Percentiles rank a stretch among this genome's conserved stretches.
Conservation (phyloP, 805 yeast species). For the Metschnikowia baotianmanensis region DNA sequence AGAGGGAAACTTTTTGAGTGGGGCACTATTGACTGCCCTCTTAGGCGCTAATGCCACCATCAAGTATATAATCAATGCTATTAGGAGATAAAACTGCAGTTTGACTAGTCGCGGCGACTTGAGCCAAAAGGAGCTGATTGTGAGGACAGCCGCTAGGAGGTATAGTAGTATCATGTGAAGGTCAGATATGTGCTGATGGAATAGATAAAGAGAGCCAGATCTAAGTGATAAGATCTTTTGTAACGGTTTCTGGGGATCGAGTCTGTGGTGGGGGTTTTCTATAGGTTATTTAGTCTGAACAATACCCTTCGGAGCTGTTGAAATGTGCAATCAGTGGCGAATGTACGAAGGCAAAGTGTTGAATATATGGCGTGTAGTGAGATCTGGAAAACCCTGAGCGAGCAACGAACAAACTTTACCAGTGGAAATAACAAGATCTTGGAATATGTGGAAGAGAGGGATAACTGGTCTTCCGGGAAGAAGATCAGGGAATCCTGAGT, state of each 20-base stretch:
- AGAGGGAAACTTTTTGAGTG: slow-evolving; percentile 29
- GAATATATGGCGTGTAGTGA: too few species aligned
- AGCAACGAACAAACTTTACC: too few species aligned
- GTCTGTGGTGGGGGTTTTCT: not conserved
- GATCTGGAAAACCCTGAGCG: too few species aligned
- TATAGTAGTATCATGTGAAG: not conserved
- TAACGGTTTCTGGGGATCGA: not conserved
- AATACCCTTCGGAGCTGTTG: too few species aligned
- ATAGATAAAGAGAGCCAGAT: slow-evolving; percentile 4
- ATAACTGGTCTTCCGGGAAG: too few species aligned
- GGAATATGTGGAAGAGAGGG: too few species aligned
- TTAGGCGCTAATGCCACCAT: slow-evolving; percentile 49
- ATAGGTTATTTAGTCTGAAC: too few species aligned
- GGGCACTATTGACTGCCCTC: slow-evolving; percentile 28
- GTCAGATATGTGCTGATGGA: slow-evolving; percentile 1
- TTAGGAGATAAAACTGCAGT: slow-evolving; percentile 3
- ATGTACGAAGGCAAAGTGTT: too few species aligned
- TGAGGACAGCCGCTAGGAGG: slow-evolving; percentile 1
- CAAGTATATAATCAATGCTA: slow-evolving; percentile 16
- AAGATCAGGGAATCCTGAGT: too few species aligned
- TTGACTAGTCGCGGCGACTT: slow-evolving; percentile 2
- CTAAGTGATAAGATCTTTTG: slow-evolving; percentile 1
- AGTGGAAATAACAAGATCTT: too few species aligned
- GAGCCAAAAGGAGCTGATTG: slow-evolving; percentile 8
- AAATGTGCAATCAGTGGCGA: too few species aligned